A percentile compares a stretch with the other conserved stretches of the same genome.
Evolutionary conservation across 164 flowering plant genomes (phyloP).

Genomic region (Cinnamomum chago): DNA sequence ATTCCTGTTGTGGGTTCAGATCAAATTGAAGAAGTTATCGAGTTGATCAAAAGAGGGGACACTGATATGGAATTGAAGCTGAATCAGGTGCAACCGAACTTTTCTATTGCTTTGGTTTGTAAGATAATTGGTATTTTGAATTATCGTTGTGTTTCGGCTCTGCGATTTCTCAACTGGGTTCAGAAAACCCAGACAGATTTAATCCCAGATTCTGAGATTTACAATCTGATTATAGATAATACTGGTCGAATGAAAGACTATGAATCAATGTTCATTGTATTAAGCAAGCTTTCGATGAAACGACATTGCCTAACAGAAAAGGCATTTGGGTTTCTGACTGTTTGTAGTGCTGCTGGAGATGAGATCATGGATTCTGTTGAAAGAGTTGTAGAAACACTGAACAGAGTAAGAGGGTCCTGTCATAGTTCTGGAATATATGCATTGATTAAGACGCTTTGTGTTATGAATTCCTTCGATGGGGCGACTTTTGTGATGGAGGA

Average conservation of each 20-base stretch:
- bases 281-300: slow-evolving; percentile 32
- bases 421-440: slow-evolving; percentile 39
- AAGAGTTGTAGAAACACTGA: slow-evolving; percentile 31
- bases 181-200: slow-evolving; percentile 12
- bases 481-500: slow-evolving; percentile 49
- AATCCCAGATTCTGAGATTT: slow-evolving; percentile 27
- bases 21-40: slow-evolving; percentile 26
- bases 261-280: slow-evolving; percentile 28
- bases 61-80: slow-evolving; percentile 35
- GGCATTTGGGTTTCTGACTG: slow-evolving; percentile 44
- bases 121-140: slow-evolving; percentile 37
- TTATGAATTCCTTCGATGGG: slow-evolving; percentile 32
- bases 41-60: slow-evolving; percentile 25
- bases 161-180: slow-evolving; percentile 54
- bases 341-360: slow-evolving; percentile 11
- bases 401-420: slow-evolving; percentile 47
- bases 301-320: slow-evolving; percentile 34
- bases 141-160: slow-evolving; percentile 33
- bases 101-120: slow-evolving; percentile 20
- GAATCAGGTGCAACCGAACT: slow-evolving; percentile 15
- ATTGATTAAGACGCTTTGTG: slow-evolving; percentile 50
- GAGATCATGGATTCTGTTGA: slow-evolving; percentile 18
- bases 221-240: slow-evolving; percentile 49
- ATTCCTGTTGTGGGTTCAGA: slow-evolving; percentile 2
- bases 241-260: slow-evolving; percentile 43